These are phyloP conservation scores for Hanseniaspora clermontiae DNA, from an alignment of 805 yeast species.

Conservation along the genomic window DNA sequence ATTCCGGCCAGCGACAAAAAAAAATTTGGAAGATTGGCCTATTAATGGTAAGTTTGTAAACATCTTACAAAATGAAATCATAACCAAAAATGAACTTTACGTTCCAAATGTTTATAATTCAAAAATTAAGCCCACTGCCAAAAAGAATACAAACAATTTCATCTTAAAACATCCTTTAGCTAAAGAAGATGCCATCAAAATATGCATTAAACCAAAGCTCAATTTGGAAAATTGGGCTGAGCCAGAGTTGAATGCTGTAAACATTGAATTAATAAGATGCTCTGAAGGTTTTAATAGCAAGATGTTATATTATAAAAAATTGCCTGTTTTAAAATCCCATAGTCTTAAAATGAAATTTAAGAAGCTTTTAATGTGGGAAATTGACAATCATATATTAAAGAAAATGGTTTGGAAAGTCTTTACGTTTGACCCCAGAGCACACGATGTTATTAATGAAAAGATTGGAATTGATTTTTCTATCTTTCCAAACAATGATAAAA, in stretches of 20 bases:
- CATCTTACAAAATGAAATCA: background rate
- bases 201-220: too few species aligned
- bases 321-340: background rate
- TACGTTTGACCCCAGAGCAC: background rate
- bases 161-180: too few species aligned
- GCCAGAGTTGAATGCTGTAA: background rate
- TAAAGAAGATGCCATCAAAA: too few species aligned
- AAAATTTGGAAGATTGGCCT: background rate
- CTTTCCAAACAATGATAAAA: background rate
- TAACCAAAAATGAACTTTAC: too few species aligned
- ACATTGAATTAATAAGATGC: background rate
- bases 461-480: background rate
- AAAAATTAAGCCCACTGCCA: too few species aligned
- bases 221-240: background rate
- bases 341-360: background rate
- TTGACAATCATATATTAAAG: background rate
- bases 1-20: background rate
- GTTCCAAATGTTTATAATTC: too few species aligned
- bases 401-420: background rate
- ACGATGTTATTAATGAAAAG: background rate
- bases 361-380: background rate
- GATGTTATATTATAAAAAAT: background rate
- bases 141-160: too few species aligned
- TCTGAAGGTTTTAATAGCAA: background rate
- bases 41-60: too few species aligned